Evolutionary conservation across 2,329 filamentous ascomycete genomes (phyloP), one percentile per base, ranked within the genome.

Genomic region (Dactylellina cionopaga): DNA sequence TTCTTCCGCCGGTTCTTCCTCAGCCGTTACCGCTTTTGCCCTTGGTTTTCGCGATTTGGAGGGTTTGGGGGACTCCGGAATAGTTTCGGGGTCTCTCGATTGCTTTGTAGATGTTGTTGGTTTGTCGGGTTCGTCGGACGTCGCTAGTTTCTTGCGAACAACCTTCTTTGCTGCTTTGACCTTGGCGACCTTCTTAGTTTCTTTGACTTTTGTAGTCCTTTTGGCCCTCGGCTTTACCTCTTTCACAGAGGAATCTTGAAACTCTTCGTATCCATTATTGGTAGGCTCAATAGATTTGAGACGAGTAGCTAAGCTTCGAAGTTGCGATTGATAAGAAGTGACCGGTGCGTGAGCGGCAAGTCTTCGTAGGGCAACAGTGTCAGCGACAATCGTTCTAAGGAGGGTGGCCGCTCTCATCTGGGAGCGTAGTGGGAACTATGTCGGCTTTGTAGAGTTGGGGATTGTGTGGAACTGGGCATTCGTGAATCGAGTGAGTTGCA

Each of bases 331-430:
- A 17, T 46, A 51, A 5, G 39, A n/a, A n/a, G 43, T 13, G 13
- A 59, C 52, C 39, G 58, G n/a, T 5, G 49, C 31, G 11, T 31
- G 41, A 13, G 24, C 13, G 2, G 58, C 10, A 51, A 49, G 49
- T 43, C 49, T 37, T 51, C 35, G 35, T n/a, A n/a, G 33, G 39
- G 56, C 49, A 52, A 44, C 41, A 46, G 39, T 63, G 41, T 63
- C 65, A 31, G 49, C 35, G 24, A 71, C 33, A 24, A 71, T 56
- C 33, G 31, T 43, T 22, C 33, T 54, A 2, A 71, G 27, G 33
- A 39, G 43, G 11, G 29, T 27, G n/a, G 51, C 49, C 35, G 44
- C 55, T 64, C 51, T 71, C 66, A 71, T 70, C 65, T 71, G 58
- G 35, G 17, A 29, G 29, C 1, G 33, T 11, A 49, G 27, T 29